A percentile compares a stretch with the other conserved stretches of the same genome.
phyloP scores from a whole-genome alignment of 2,329 filamentous ascomycete species.

The Xylogone sp. region DNA sequence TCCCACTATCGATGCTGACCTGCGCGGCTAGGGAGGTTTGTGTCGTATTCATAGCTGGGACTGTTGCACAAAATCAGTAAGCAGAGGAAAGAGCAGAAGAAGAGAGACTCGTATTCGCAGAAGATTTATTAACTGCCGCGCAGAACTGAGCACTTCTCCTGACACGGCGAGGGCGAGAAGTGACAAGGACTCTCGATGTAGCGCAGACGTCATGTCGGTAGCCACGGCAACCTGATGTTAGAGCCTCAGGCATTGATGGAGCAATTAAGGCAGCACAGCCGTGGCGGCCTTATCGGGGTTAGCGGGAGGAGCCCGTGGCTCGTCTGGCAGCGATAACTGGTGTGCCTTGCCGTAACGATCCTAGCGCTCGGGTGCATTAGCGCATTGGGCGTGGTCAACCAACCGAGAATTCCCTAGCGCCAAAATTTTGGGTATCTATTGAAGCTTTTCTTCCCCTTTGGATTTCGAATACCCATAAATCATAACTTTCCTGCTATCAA shows the following conservation, averaged over 20 bases:
- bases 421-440: not conserved
- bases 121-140: too few species aligned
- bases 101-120: too few species aligned
- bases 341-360: not conserved
- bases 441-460: not conserved
- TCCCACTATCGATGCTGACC: too few species aligned
- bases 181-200: too few species aligned
- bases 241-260: not conserved
- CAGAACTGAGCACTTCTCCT: too few species aligned
- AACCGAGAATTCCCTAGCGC: not conserved
- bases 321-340: not conserved
- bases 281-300: not conserved
- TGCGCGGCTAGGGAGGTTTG: too few species aligned
- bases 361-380: not conserved
- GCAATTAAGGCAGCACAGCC: not conserved
- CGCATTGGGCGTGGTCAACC: not conserved
- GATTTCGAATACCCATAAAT: not conserved
- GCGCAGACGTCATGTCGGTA: too few species aligned
- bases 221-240: too few species aligned
- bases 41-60: too few species aligned
- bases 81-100: too few species aligned
- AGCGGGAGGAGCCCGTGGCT: not conserved
- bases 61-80: too few species aligned
- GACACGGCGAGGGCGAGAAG: too few species aligned
- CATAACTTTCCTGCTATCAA: slow-evolving; percentile 31